Conservation (phyloP, 148 eudicot genomes). For the Beta vulgaris region DNA sequence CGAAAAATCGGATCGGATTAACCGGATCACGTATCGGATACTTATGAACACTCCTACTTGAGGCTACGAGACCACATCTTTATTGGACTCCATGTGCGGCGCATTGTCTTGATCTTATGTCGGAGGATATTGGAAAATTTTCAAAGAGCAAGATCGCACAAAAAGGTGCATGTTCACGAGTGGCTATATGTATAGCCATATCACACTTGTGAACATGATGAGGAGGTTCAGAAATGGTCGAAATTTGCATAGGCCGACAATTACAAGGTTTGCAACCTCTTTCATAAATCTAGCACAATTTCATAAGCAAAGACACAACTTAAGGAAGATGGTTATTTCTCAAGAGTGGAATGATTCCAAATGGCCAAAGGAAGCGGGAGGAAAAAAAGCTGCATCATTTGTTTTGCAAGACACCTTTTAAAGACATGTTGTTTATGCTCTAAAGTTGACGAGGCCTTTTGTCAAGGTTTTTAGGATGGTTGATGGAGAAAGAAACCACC, state of each 20-base stretch:
- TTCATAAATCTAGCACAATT: background rate
- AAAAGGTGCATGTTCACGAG: too few relatives aligned
- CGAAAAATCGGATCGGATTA: too few relatives aligned
- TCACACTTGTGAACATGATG: background rate
- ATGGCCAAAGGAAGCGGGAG: background rate
- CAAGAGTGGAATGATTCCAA: background rate
- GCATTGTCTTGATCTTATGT: slow-evolving; percentile 4
- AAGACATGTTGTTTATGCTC: background rate
- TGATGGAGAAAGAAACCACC: background rate
- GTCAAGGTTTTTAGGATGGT: background rate
- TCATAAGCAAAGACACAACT: background rate
- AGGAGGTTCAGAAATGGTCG: background rate
- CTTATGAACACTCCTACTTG: too few relatives aligned
- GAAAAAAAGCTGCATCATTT: background rate
- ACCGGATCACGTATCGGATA: too few relatives aligned
- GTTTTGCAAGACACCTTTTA: background rate
- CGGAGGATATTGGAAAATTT: background rate
- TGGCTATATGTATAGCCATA: background rate
- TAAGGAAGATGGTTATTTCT: background rate
- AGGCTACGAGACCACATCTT: background rate
- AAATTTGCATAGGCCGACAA: background rate
- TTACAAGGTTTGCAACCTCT: background rate
- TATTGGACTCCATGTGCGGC: slow-evolving; percentile 4
- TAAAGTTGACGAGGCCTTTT: background rate
- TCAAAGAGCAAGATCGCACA: background rate